These are phyloP conservation scores for Forsythia viridissima DNA, from an alignment of 257 asterid genomes.

Conservation along the genomic window DNA sequence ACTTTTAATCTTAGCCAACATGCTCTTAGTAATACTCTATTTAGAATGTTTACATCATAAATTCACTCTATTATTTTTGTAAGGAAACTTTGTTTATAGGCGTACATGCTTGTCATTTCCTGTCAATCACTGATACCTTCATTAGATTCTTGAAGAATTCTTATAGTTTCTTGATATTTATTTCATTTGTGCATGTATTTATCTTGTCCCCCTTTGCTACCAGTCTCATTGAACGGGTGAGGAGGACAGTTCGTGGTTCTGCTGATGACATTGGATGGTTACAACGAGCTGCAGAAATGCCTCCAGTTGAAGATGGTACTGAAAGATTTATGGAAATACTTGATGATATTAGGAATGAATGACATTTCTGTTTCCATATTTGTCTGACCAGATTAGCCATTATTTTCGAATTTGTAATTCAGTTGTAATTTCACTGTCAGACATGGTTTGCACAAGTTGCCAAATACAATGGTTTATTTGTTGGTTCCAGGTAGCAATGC, in stretches of 20 bases:
- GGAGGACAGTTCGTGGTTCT: conserved; percentile 88
- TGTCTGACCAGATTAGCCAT: conserved; percentile 4
- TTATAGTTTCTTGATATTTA: conserved; percentile 6
- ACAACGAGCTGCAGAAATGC: conserved; percentile 70
- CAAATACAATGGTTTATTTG: conserved; percentile 86
- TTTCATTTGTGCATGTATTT: conserved; percentile 8
- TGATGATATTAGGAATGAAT: conserved; percentile 65
- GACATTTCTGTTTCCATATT: background rate
- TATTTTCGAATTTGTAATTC: conserved; percentile 24
- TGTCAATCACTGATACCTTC: conserved; percentile 1
- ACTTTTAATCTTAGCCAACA: background rate
- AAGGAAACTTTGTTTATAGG: background rate
- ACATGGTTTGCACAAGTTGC: conserved; percentile 91
- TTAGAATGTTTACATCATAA: background rate
- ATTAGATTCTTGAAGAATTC: conserved; percentile 4
- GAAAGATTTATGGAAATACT: conserved; percentile 74
- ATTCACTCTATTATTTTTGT: background rate
- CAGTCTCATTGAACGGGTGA: conserved; percentile 65
- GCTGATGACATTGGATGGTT: conserved; percentile 99
- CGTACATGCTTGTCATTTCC: background rate
- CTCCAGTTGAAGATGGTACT: conserved; percentile 89
- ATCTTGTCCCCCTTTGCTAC: conserved; percentile 5
- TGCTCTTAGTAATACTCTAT: background rate
- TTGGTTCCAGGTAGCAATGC: conserved; percentile 82
- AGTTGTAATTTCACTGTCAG: conserved; percentile 43